Evolutionary conservation across 2,329 filamentous ascomycete species (phyloP).

Genomic region (Alternaria rosae): DNA sequence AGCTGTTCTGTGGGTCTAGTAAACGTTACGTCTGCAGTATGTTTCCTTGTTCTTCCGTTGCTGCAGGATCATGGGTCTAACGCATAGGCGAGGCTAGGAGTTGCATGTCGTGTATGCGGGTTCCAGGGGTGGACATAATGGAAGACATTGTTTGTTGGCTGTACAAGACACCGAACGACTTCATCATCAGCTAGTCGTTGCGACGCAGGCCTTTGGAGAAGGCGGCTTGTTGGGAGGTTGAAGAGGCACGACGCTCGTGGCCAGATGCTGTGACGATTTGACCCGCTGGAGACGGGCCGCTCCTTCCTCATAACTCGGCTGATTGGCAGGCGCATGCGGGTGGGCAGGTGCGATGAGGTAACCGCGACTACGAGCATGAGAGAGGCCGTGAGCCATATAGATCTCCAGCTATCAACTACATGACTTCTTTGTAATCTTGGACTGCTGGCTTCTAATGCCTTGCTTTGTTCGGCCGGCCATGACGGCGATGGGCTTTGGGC

Average conservation of each 20-base stretch:
- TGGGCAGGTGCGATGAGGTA: constrained; percentile 19
- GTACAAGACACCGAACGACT: not conserved
- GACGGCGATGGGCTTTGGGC: constrained; percentile 10
- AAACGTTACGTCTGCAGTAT: not conserved
- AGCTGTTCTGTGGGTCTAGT: not conserved
- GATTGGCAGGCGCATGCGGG: constrained; percentile 20
- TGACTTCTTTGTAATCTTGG: not conserved
- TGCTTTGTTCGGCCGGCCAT: constrained; percentile 15
- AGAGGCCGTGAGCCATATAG: constrained; percentile 2
- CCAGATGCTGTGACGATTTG: constrained; percentile 10
- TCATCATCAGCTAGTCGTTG: not conserved
- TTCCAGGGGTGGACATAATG: constrained; percentile 14
- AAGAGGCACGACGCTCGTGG: not conserved
- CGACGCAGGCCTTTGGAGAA: not conserved
- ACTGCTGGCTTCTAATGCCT: not conserved
- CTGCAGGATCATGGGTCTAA: constrained; percentile 1
- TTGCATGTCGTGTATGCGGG: constrained; percentile 13
- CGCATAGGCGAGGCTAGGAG: constrained; percentile 13
- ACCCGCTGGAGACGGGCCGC: constrained; percentile 17
- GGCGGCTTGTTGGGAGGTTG: not conserved
- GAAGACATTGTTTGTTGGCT: constrained; percentile 1
- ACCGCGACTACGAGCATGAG: constrained; percentile 9
- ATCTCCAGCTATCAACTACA: not conserved
- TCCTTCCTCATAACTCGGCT: constrained; percentile 12
- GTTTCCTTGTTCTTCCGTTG: constrained; percentile 1